Conservation (phyloP, 305 asterid species). For the Fraxinus xanthoxyloides region DNA sequence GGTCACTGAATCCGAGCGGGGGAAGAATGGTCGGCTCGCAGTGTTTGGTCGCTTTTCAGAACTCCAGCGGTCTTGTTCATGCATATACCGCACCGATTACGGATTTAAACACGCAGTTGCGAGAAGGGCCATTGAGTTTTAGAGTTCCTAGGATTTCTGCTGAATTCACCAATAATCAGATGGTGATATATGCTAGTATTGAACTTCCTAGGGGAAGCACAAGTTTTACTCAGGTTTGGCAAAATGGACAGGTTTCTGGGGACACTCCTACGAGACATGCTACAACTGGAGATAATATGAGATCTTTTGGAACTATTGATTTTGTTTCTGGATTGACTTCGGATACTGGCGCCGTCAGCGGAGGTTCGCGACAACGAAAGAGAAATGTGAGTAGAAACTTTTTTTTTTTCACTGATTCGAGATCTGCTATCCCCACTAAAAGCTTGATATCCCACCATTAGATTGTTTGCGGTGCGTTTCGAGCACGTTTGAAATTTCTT, state of each 20-base stretch:
- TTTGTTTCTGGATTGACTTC: conserved; percentile 44
- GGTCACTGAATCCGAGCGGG: conserved; percentile 54
- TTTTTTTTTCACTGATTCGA: too few species aligned
- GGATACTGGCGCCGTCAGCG: conserved; percentile 18
- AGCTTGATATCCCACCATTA: too few species aligned
- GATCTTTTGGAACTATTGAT: conserved; percentile 45
- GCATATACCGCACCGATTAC: conserved; percentile 55
- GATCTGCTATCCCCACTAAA: too few species aligned
- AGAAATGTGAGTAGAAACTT: conserved; percentile 44
- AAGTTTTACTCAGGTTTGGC: conserved; percentile 69
- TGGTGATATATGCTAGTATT: conserved; percentile 64
- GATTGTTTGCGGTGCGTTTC: too few species aligned
- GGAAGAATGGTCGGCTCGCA: conserved; percentile 52
- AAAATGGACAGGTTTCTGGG: conserved; percentile 49
- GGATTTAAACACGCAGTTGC: conserved; percentile 6
- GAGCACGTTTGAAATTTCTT: too few species aligned
- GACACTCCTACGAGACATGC: conserved; percentile 21
- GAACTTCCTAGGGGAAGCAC: conserved; percentile 49
- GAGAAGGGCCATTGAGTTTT: conserved; percentile 50
- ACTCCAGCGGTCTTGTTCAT: conserved; percentile 24
- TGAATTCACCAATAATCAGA: conserved; percentile 35
- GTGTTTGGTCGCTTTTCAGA: conserved; percentile 51
- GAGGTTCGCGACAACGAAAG: conserved; percentile 32
- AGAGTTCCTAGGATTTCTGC: conserved; percentile 43
- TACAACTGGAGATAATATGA: conserved; percentile 11